phyloP scores from a whole-genome alignment of 768 basidiomycete species.

The Pleurotus tuoliensis region DNA sequence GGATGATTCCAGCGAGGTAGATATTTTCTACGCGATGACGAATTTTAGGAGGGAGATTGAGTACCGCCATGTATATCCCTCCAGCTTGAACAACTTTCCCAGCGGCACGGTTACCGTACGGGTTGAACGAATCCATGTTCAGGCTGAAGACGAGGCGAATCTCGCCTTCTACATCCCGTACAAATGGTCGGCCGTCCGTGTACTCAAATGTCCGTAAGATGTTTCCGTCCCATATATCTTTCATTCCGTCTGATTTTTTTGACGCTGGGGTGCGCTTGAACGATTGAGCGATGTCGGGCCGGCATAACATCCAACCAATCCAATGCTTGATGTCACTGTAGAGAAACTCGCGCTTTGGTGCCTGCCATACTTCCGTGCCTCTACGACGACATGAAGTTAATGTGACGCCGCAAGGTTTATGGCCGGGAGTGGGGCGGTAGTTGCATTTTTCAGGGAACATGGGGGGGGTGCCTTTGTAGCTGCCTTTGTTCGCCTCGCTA shows the following conservation, averaged over 20 bases:
- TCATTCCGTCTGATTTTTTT: slow-evolving; percentile 8
- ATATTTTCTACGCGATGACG: slow-evolving; percentile 33
- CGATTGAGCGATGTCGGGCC: slow-evolving; percentile 19
- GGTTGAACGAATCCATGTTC: slow-evolving; percentile 33
- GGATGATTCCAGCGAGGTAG: slow-evolving; percentile 33
- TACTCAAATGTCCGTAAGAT: slow-evolving; percentile 20
- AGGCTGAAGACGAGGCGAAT: slow-evolving; percentile 26
- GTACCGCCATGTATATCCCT: slow-evolving; percentile 26
- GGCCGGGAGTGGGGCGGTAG: slow-evolving; percentile 11
- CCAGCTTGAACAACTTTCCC: slow-evolving; percentile 21
- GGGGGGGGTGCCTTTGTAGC: too few relatives aligned
- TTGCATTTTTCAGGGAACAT: slow-evolving; percentile 18
- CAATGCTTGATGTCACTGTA: slow-evolving; percentile 26
- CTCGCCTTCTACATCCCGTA: slow-evolving; percentile 12
- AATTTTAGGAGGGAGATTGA: slow-evolving; percentile 31
- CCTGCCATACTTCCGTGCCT: not conserved
- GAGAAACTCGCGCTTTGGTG: slow-evolving; percentile 14
- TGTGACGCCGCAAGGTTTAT: slow-evolving; percentile 12
- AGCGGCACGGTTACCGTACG: slow-evolving; percentile 24
- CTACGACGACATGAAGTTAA: slow-evolving; percentile 2
- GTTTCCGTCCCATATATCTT: slow-evolving; percentile 24
- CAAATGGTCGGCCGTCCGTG: slow-evolving; percentile 21
- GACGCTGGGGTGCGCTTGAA: slow-evolving; percentile 18
- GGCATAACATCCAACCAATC: slow-evolving; percentile 20
- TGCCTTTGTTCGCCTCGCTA: too few relatives aligned